Base-by-base conservation (phyloP, 345 rosid genomes). In the Murraya koenigii region DNA sequence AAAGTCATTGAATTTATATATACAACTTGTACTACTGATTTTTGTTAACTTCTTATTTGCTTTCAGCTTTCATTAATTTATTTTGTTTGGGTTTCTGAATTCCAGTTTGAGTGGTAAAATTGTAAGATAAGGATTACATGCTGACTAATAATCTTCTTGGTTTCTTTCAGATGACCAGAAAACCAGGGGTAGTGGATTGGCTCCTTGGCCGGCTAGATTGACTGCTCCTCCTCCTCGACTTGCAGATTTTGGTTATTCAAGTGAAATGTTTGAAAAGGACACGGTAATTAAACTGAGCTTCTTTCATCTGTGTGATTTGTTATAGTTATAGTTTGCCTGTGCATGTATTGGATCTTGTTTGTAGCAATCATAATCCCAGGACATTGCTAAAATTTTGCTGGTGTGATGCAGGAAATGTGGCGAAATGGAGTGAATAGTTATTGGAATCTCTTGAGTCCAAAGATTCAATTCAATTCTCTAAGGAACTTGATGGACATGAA, bases 401-500 rank as follows among this genome's bases (percentile, higher is more conserved):
- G 59, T 74, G 49, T 74, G 52, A 15, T 72, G 77, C 88, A 96
- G 99, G 94, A 91, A 81, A 72, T 71, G 13, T 96, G 99, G 99
- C 88, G 73, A 66, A 88, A 75, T 33, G 87, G 92, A 67, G 97
- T 94, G 52, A 91, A 96, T 71, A 82, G 81, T 73, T 96, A 96
- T 80, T 96, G 94, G 97, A 86, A 89, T 74, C 86, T 94, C 68
- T 78, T 96, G 86, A 86, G 92, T 71, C 84, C 98, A 26, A 96
- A 90, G 86, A 79, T 94, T 66, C 79, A 91, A 56, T 67, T 91
- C 8, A 85, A 96, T 82, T 86, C 92, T 4, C 44, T 93, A 66
- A 92, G 99, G 88, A 96, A 96, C 79, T 26, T 96, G 82, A 92
- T 97, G 97, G 99, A 97, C 89, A 97, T 97, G 99, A 97, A 97